Base-by-base conservation (phyloP, 805 yeast species). In the Vanderwaltozyma verrucispora region DNA sequence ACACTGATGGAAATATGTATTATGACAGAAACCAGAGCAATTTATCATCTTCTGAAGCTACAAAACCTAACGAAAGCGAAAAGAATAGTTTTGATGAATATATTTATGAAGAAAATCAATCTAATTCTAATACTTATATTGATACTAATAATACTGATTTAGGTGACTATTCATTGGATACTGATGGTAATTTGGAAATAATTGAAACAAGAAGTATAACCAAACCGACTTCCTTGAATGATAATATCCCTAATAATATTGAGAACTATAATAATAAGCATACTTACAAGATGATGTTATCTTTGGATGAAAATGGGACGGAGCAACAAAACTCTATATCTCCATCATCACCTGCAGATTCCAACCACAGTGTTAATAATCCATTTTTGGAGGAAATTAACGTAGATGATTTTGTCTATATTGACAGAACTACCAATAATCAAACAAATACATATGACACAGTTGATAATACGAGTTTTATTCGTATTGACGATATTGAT, bases 1-100 rank as follows among this genome's bases (percentile, higher is more conserved):
- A 44, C 18, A 40, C 37, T 14, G 49, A 50, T 18, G 60, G 60
- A 2, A 48, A 48, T 30, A 51, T 45, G 28, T 51, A 42, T 28
- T 54, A 48, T 34, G 48, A 50, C 13, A 51, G 49, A 12, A 29
- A 6, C 9, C 30, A 12, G 11, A 8, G n/a, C 13, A 24, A 24
- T 24, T 10, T 11, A 24, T 24, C 13, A 24, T 24, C 27, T 8
- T 24, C 27, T 12, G n/a, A 7, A 8, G 11, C 31, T 17, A 3
- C 13, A 29, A 23, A 18, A 13, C 5, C 24, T 18, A 11, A 30
- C 23, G 4, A 24, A 13, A n/a, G 24, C 31, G n/a, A n/a, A 2
- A 31, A 15, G 4, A 30, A 38, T n/a, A 26, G 17, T n/a, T 19
- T 25, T 10, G 20, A 16, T 16, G 28, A 38, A 14, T 33, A 34